Evolutionary conservation across 2,329 filamentous ascomycete genomes (phyloP), one percentile per base, ranked within the genome.

Genomic region (Xylariaceae sp.): DNA sequence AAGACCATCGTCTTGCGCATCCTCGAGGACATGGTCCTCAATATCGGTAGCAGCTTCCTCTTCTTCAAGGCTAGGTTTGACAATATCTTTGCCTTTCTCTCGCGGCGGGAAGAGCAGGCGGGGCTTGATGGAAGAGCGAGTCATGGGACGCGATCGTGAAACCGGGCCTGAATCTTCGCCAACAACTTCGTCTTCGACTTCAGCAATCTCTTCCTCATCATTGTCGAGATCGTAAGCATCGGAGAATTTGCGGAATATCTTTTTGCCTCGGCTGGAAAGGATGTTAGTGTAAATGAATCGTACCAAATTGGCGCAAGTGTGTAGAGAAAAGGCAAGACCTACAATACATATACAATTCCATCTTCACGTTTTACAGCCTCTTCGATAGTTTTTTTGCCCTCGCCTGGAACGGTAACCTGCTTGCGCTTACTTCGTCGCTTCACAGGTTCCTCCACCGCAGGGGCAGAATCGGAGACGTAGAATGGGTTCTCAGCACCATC

Each of bases 261-360:
- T 87, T 71, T 85, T 88, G 60, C 87, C 87, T 54, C 87, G 87
- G 71, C 85, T 89, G 36, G 38, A 44, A 39, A 28, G 13, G 13
- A 41, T 33, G 42, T 51, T 47, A 52, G 47, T 42, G 44, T 38
- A 37, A 6, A 19, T 19, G 22, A 11, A 26, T 6, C 11, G 22
- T 26, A 6, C 11, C 22, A 48, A 63, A 61, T 63, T 56, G 41
- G 37, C 24, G 35, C 42, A 37, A n/a, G 45, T 29, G 17, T 30
- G 38, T 32, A 34, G 42, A 34, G 40, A 29, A 26, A 24, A 24
- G 15, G 42, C 22, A 39, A 11, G 51, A 82, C 85, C 76, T 74
- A 89, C 85, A 91, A 91, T 11, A 82, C 76, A 54, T 82, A 88
- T 47, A 89, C 69, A 57, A 89, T 74, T 45, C 87, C 87, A 61